phyloP scores from a whole-genome alignment of 129 eudicot genomes.

The Saposhnikovia divaricata region DNA sequence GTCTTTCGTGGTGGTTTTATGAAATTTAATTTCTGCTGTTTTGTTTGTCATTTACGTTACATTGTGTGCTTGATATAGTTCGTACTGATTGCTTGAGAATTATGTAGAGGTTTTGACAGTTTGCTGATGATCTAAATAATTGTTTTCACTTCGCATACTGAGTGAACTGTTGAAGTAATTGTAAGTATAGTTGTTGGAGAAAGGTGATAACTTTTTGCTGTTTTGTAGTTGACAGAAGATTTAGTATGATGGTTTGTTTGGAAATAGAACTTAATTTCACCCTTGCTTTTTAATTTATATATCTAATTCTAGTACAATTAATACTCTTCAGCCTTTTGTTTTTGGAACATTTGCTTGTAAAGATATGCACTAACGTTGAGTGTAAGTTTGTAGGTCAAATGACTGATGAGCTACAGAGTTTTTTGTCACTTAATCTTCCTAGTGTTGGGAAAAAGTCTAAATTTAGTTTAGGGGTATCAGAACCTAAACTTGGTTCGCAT shows the following conservation, averaged over 20 bases:
- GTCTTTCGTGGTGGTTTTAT: neutral
- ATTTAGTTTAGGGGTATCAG: slow-evolving; percentile 67
- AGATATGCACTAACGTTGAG: neutral
- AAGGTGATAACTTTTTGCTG: neutral
- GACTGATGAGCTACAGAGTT: slow-evolving; percentile 84
- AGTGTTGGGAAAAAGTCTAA: slow-evolving; percentile 79
- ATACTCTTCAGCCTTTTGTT: neutral
- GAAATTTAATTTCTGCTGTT: too few species aligned
- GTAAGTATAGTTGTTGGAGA: too few species aligned
- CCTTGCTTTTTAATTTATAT: neutral
- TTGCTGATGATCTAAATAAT: neutral
- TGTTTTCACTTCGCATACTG: neutral
- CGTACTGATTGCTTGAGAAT: neutral
- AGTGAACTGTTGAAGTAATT: neutral
- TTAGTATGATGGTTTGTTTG: neutral
- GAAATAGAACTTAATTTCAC: neutral
- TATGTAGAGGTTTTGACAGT: neutral
- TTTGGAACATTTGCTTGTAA: neutral
- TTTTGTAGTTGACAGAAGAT: neutral
- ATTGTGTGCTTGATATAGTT: neutral
- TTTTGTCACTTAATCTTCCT: slow-evolving; percentile 73
- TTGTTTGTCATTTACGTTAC: neutral
- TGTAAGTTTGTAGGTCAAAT: slow-evolving; percentile 44
- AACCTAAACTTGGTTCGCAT: slow-evolving; percentile 78
- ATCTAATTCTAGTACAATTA: neutral